Evolutionary conservation across 78 protist genomes (phyloP), one percentile per base, ranked within the genome.

Genomic region (Pelomyxa schiedti): DNA sequence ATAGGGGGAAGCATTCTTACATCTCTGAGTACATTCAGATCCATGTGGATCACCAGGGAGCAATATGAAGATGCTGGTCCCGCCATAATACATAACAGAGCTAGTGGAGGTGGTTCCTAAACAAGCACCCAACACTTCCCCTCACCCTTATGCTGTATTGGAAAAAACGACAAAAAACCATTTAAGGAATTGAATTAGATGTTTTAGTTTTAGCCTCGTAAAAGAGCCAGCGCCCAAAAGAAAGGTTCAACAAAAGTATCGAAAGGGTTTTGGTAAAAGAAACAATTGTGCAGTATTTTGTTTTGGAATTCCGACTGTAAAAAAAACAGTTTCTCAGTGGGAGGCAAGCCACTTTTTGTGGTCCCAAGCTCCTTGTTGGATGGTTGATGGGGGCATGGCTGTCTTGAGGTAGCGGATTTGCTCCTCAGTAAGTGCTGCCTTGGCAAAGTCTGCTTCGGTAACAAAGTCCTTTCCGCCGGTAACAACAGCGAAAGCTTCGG

Each of bases 1-100:
- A 86, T 94, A 43, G 99, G 99, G 36, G 99, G 98, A 16, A 90
- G 96, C 68, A 90, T 95, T 69, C 73, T 93, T 22, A 91, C 95
- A 36, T 42, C 82, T 8, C 84, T 85, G 22, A 16, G 41, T 4
- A n/a, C 79, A n/a, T 30, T 64, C 52, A n/a, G n/a, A 35, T 85
- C 81, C 72, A 84, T 81, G 80, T 94, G 93, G 95, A 87, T 94
- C 66, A 69, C 94, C 6, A 75, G 72, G 74, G 40, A 83, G 29
- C 85, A 83, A 58, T 83, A 92, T 52, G 81, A 86, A 66, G 95
- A 93, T 40, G 42, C 24, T 65, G 97, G 97, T 36, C 22, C 88
- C 9, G 77, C 90, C 3, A 80, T 91, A 24, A 90, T 89, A 16
- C 88, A 89, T 39, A 74, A 72, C n/a, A n/a, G n/a, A n/a, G n/a